These are phyloP conservation scores for Aspergillus ochraceus DNA, from an alignment of 2,329 filamentous ascomycete genomes.

Conservation along the genomic window DNA sequence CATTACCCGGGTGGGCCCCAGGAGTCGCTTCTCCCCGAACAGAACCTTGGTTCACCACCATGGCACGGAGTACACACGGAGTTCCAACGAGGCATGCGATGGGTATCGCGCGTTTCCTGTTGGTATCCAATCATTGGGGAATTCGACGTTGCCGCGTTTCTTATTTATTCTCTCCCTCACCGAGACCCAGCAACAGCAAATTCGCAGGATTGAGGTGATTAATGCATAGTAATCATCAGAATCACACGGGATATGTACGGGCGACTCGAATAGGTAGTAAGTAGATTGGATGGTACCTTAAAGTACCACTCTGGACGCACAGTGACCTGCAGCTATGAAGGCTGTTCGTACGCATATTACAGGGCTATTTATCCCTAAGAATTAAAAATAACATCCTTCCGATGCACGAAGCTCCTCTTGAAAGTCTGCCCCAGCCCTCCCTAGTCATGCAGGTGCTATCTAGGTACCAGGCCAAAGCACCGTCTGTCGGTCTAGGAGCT, in stretches of 20 bases:
- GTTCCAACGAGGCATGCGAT: background rate
- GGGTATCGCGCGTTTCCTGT: background rate
- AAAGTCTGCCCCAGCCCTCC: background rate
- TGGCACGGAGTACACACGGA: background rate
- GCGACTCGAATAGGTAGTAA: background rate
- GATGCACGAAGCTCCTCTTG: background rate
- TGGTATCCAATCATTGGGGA: background rate
- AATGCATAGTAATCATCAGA: background rate
- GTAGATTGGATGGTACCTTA: background rate
- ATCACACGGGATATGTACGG: background rate
- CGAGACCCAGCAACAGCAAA: background rate
- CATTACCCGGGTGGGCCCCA: constrained; percentile 23
- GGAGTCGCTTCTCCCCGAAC: constrained; percentile 4
- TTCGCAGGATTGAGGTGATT: background rate
- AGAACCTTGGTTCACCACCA: constrained; percentile 4
- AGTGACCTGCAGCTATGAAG: background rate
- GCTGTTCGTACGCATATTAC: background rate
- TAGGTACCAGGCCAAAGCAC: constrained; percentile 16
- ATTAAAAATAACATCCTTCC: background rate
- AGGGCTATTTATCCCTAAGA: background rate
- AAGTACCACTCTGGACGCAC: background rate
- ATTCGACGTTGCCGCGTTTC: background rate
- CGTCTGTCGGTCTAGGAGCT: constrained; percentile 17
- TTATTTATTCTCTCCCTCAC: background rate
- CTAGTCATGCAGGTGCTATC: constrained; percentile 19